These are phyloP conservation scores for Gliomastix tumulicola DNA, from an alignment of 2,329 filamentous ascomycete genomes.

Conservation along the genomic window DNA sequence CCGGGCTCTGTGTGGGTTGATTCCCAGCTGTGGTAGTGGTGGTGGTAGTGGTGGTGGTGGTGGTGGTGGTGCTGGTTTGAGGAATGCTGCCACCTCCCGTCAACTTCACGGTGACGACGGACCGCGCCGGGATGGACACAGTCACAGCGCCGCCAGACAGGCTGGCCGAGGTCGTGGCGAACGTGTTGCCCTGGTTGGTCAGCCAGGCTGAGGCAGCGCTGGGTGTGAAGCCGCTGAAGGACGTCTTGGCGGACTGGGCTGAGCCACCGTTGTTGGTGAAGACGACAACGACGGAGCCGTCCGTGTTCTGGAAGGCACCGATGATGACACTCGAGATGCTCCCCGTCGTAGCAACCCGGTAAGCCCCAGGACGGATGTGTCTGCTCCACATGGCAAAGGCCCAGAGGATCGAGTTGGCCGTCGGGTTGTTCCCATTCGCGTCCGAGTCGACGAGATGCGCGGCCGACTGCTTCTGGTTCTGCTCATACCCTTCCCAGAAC, in stretches of 20 bases:
- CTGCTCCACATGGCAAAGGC: constrained; percentile 32
- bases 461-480: constrained; percentile 16
- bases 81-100: too few species aligned
- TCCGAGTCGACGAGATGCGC: constrained; percentile 17
- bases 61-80: too few species aligned
- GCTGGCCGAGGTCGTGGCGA: constrained; percentile 9
- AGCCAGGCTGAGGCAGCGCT: constrained; percentile 21
- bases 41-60: too few species aligned
- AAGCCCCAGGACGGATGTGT: constrained; percentile 27
- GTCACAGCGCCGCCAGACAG: constrained; percentile 10
- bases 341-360: constrained; percentile 19
- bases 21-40: too few species aligned
- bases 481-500: constrained; percentile 43
- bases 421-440: constrained; percentile 9
- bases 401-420: constrained; percentile 18
- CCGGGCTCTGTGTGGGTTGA: too few species aligned
- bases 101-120: constrained; percentile 15
- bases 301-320: constrained; percentile 26
- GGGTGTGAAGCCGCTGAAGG: constrained; percentile 17
- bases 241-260: constrained; percentile 15
- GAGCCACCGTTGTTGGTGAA: constrained; percentile 22
- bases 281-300: constrained; percentile 27
- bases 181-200: constrained; percentile 22
- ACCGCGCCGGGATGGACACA: constrained; percentile 12
- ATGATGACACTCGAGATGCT: constrained; percentile 17